Evolutionary conservation across 345 rosid species (phyloP), one percentile per base, ranked within the genome.

Genomic region (Populus ilicifolia): DNA sequence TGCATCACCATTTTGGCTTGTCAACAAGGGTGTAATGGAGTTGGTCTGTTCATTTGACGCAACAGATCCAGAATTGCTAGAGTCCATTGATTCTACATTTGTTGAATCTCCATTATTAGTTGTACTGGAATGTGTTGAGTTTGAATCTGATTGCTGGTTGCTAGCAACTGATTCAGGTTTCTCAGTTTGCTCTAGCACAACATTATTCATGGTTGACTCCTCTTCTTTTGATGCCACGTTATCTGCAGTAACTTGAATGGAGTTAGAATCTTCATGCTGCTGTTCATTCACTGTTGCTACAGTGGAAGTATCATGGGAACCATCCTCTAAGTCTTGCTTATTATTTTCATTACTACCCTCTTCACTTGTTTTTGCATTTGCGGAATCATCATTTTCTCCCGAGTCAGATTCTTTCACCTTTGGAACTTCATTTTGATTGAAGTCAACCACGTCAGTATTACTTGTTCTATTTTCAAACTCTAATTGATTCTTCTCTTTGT

Each of bases 121-220:
- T 62, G 84, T 65, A 76, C 79, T 82, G 23, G 88, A 83, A 84
- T 74, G 75, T 48, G 78, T 72, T 62, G 63, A 83, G 50, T 76
- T 80, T 69, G 83, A 67, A 84, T 80, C 86, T 69, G 90, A 81
- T 76, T 83, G 89, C 69, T 83, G 81, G 77, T 84, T 85, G 64
- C 81, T 81, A 68, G 85, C 75, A 78, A 67, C 89, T 23, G 87
- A 83, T 38, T 80, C 85, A 0, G 88, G 70, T 79, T 79, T 80
- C 80, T 86, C 88, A n/a, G 84, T 80, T 38, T 87, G 87, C 56
- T 73, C 81, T 59, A 39, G 74, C 63, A 80, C 86, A 74, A 75
- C 88, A 83, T 79, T 76, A 72, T 85, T 78, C 10, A 29, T 25
- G 73, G 79, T 71, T 23, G 77, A 80, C 27, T 76, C 82, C 54